Conservation (phyloP, 108 stramenopile genomes). For the Poteriospumella lacustris region DNA sequence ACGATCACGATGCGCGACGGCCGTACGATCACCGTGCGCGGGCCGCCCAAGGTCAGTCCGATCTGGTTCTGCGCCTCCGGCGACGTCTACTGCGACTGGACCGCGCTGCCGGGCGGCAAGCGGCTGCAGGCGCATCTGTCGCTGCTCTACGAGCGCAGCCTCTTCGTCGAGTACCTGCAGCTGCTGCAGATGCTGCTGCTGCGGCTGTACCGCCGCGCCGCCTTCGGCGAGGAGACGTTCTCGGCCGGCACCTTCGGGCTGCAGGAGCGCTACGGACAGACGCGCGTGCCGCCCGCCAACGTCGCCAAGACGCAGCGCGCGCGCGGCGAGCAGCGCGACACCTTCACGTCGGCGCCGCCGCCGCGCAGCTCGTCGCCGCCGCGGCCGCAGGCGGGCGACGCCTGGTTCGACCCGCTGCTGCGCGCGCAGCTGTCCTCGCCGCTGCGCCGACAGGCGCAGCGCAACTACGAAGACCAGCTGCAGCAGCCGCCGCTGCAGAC, state of each 20-base stretch:
- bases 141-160: constrained; percentile 34
- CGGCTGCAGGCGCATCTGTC: constrained; percentile 32
- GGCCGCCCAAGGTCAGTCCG: background rate
- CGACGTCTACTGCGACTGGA: constrained; percentile 42
- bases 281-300: no score
- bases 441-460: no score
- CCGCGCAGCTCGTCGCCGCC: no score
- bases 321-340: no score
- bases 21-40: background rate
- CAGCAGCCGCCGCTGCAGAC: no score
- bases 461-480: no score
- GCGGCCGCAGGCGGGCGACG: no score
- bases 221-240: constrained; percentile 14
- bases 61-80: constrained; percentile 55
- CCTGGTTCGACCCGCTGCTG: no score
- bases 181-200: constrained; percentile 34
- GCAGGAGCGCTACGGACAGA: no score
- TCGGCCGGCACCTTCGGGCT: background rate
- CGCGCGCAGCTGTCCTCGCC: no score
- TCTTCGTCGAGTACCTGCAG: constrained; percentile 42
- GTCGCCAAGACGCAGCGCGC: no score
- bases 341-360: no score
- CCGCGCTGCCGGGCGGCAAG: constrained; percentile 29
- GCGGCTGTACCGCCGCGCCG: background rate
- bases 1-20: background rate